Base-by-base conservation (phyloP, 2,329 filamentous ascomycete species). In the Exutisphaerella laricina region DNA sequence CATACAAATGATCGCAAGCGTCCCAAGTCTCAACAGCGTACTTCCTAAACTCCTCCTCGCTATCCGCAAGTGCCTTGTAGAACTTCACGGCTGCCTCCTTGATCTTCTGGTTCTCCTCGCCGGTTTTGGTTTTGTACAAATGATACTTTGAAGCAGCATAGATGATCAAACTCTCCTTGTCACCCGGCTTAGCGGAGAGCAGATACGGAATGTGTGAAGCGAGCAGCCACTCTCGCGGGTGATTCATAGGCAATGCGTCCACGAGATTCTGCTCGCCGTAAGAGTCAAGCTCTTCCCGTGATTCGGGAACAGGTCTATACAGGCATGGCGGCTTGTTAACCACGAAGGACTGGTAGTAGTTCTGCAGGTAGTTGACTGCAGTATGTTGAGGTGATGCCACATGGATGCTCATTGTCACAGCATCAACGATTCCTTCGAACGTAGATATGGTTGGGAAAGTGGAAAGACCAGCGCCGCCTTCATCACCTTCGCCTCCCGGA, bases 361-460 rank as follows among this genome's bases (percentile, higher is more conserved):
- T 66, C 48, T 75, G 72, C 0, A 74, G 61, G 51, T 75, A 75
- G 56, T 75, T 75, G 48, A 75, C 66, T 4, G 72, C 66, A 3
- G 65, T 73, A 56, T 75, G 71, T 48, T 70, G 70, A 0, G 73
- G 70, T 2, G 70, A 63, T 4, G 72, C 72, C 35, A 73, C 69
- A 56, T 75, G 71, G 45, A 75, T 74, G 57, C 69, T 71, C 72
- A 75, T 74, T 16, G 69, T 73, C 18, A 73, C 56, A 3, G 66
- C 69, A 50, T 75, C 68, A 28, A 65, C 57, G 0, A 75, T 61
- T 14, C 64, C 55, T 9, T 68, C 63, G 9, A 72, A 36, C 0
- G 69, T 69, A 20, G 54, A 58, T 46, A 74, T 66, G 2, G 49
- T 57, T 1, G 71, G 70, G 56, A 74, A 74, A 0, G 59, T 63